phyloP scores from a whole-genome alignment of 495 filamentous ascomycete species.

The Penicillium bialowiezense region DNA sequence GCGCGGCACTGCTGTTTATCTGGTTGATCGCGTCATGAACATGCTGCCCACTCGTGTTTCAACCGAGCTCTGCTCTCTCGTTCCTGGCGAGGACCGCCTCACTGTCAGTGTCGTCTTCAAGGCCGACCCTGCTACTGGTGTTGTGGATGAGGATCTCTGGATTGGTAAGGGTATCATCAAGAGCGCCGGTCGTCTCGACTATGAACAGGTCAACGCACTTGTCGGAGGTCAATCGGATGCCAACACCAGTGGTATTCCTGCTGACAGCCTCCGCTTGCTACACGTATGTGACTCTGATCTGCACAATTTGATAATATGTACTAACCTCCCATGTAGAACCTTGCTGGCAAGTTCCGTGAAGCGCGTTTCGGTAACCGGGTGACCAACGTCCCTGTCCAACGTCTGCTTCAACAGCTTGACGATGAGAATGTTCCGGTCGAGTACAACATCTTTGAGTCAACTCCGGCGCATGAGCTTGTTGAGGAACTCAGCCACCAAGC shows the following conservation, averaged over 20 bases:
- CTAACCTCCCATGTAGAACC: constrained; percentile 43
- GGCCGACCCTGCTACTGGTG: constrained; percentile 73
- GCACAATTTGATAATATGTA: not conserved
- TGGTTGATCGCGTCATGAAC: constrained; percentile 87
- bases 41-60: constrained; percentile 84
- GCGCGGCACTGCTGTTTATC: constrained; percentile 90
- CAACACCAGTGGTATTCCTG: constrained; percentile 55
- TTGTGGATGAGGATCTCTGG: constrained; percentile 78
- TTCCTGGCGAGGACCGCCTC: constrained; percentile 81
- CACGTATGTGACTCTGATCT: constrained; percentile 51
- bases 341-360: constrained; percentile 86
- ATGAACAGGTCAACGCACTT: constrained; percentile 79
- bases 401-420: constrained; percentile 89
- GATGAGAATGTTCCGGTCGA: constrained; percentile 97
- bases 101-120: constrained; percentile 91
- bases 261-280: constrained; percentile 72
- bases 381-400: constrained; percentile 75
- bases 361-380: constrained; percentile 75
- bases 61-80: constrained; percentile 81
- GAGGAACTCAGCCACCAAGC: constrained; percentile 92
- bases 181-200: constrained; percentile 79
- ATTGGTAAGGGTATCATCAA: constrained; percentile 92
- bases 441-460: constrained; percentile 92
- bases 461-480: constrained; percentile 84
- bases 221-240: constrained; percentile 60